Evolutionary conservation across 169 alveolate genomes (phyloP), one percentile per base, ranked within the genome.

Genomic region (Plasmodium yoelii): DNA sequence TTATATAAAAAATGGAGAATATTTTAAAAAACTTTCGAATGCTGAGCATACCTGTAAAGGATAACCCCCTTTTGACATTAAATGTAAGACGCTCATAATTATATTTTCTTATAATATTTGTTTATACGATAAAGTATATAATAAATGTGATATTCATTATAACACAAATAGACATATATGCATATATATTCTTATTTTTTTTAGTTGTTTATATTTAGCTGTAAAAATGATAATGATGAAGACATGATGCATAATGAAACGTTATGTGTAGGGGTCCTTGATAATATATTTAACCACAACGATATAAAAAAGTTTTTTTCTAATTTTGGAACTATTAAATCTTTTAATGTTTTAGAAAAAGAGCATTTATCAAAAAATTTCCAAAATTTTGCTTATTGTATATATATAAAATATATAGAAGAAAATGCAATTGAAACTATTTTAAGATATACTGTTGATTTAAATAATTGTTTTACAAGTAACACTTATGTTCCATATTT

Each of bases 351-450:
- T 80, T 34, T 67, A 15, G 82, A 65, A 26, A 63, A 42, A 49
- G 57, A 51, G 15, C 22, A 80, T 65, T 80, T 80, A 80, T 80
- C 90, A 46, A 80, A 34, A 12, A 64, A 65, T 53, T 80, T 80
- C 51, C 65, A 80, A 65, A 80, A 49, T 10, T 80, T 80, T 80
- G 61, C 90, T 26, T 80, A 65, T 60, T 80, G 90, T 49, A 26
- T 60, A 47, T 80, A 80, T 55, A 53, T 80, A 80, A 65, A 34
- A 19, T 80, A 51, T 24, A 34, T 44, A 65, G 90, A 80, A 53
- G 22, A 80, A 18, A 28, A 64, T 80, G 72, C 55, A 46, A 59
- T 80, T 42, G 90, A 80, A 15, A 39, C 46, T 9, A 80, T 80
- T 28, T 65, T 80, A 46, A 12, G 61, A 10, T 80, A 64, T 47